A percentile compares a stretch with the other conserved stretches of the same genome.
These are phyloP conservation scores for Hypholoma sublateritium DNA, from an alignment of 768 basidiomycete species.

Conservation along the genomic window DNA sequence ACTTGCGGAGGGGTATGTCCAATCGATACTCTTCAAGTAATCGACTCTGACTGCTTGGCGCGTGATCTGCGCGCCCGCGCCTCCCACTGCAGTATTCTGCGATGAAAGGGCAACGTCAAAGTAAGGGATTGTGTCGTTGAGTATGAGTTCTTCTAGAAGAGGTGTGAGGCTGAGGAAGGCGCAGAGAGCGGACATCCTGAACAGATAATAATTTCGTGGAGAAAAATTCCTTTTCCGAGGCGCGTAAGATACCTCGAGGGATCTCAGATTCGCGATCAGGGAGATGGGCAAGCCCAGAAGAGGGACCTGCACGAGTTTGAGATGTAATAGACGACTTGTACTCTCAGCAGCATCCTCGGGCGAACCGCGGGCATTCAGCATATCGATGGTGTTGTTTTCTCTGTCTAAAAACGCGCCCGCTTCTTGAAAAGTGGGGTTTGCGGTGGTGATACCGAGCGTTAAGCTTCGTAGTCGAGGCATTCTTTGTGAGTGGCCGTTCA, in stretches of 20 bases:
- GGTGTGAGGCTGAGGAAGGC: constrained; percentile 36
- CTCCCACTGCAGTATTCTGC: constrained; percentile 5
- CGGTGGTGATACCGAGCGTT: constrained; percentile 17
- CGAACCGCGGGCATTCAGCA: not conserved
- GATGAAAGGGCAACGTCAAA: constrained; percentile 24
- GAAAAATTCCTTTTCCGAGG: constrained; percentile 19
- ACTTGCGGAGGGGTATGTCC: constrained; percentile 43
- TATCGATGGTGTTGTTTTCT: constrained; percentile 3
- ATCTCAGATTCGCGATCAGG: constrained; percentile 37
- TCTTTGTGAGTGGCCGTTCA: constrained; percentile 12
- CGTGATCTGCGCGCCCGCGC: constrained; percentile 12
- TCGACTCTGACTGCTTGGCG: constrained; percentile 30
- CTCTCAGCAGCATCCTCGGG: constrained; percentile 1
- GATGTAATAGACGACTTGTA: constrained; percentile 26
- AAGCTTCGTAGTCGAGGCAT: constrained; percentile 20
- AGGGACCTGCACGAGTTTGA: constrained; percentile 43
- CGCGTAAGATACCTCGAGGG: constrained; percentile 42
- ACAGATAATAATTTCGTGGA: constrained; percentile 23
- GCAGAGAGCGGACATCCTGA: constrained; percentile 40
- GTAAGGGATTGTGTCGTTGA: constrained; percentile 41
- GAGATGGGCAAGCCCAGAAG: constrained; percentile 33
- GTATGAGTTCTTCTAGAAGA: constrained; percentile 40
- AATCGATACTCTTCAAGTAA: constrained; percentile 43
- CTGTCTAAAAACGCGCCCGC: constrained; percentile 13
- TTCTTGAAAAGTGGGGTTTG: constrained; percentile 18